phyloP scores from a whole-genome alignment of 108 stramenopile genomes.

The Nitzschia sp. region DNA sequence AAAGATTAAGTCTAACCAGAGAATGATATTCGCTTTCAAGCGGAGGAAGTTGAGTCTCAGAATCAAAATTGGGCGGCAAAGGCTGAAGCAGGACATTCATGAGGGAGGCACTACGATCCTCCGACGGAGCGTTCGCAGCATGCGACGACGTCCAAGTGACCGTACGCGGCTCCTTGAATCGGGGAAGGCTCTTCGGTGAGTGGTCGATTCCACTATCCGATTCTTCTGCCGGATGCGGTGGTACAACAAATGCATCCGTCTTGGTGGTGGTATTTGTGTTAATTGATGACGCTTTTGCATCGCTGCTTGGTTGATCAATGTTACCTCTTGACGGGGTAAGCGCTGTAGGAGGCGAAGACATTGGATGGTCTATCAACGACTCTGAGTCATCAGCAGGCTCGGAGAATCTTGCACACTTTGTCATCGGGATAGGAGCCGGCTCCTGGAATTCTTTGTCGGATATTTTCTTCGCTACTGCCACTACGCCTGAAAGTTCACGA shows the following conservation, averaged over 20 bases:
- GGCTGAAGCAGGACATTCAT: conserved; percentile 72
- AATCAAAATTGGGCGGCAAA: conserved; percentile 41
- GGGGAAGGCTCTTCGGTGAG: conserved; percentile 56
- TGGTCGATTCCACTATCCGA: conserved; percentile 26
- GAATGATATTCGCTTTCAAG: conserved; percentile 41
- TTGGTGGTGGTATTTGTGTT: conserved; percentile 17
- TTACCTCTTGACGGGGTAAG: not conserved
- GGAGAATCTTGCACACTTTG: conserved; percentile 18
- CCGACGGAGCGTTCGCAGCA: conserved; percentile 77
- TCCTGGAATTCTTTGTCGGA: conserved; percentile 6
- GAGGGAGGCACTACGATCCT: conserved; percentile 78
- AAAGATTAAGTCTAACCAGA: conserved; percentile 70
- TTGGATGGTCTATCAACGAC: conserved; percentile 18
- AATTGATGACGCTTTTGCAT: not conserved
- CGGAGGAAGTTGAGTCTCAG: conserved; percentile 39
- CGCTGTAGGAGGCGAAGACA: not conserved
- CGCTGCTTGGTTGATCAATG: not conserved
- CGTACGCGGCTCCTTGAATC: conserved; percentile 60
- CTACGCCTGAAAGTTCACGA: not conserved
- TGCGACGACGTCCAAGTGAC: conserved; percentile 83
- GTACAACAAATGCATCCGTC: conserved; percentile 8
- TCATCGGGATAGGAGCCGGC: conserved; percentile 8
- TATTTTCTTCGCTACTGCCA: conserved; percentile 7
- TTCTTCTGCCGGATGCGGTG: conserved; percentile 3
- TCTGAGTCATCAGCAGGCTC: conserved; percentile 24